Base-by-base conservation (phyloP, 768 basidiomycete species). In the Sporobolomyces phaffii region DNA sequence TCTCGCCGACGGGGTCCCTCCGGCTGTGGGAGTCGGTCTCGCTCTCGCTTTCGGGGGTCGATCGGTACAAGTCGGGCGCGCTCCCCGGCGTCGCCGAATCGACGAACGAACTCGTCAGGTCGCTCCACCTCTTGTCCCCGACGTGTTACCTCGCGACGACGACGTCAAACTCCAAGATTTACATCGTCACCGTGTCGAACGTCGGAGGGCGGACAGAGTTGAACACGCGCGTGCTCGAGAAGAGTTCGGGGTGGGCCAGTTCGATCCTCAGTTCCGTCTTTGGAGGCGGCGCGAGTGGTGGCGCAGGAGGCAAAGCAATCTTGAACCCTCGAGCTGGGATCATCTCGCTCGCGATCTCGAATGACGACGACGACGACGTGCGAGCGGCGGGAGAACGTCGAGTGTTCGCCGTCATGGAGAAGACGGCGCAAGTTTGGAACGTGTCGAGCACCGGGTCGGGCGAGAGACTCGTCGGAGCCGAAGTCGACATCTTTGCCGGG, bases 11-110 rank as follows among this genome's bases (percentile, higher is more conserved):
- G 0, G 92, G 92, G 6, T 80, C 85, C 69, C 79, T 90, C 61
- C 84, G 89, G 41, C 89, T 90, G 76, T 97, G 92, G 92, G 87
- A 91, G 62, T 87, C 86, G 65, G 87, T 93, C 67, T 73, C 73
- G 28, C 47, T 73, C 14, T 76, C 77, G 11, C 72, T 80, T 28
- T 73, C 76, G 20, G 78, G 77, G 41, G 76, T 75, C 17, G 78
- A 78, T 33, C 70, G 78, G 17, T 78, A 65, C 59, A 73, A 74
- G 33, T 45, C 66, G 5, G 52, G 70, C 14, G 51, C 68, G n/a
- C 57, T 70, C 3, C 36, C 53, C 18, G 45, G 77, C 1, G 63
- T 69, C 14, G n/a, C n/a, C n/a, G 62, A 77, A 14, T 76, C 68
- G 18, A 18, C n/a, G 13, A 26, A 15, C 24, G 74, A 76, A 49